phyloP scores from a whole-genome alignment of 192 early-diverging fungal genomes.

The Lobosporangium transversale region DNA sequence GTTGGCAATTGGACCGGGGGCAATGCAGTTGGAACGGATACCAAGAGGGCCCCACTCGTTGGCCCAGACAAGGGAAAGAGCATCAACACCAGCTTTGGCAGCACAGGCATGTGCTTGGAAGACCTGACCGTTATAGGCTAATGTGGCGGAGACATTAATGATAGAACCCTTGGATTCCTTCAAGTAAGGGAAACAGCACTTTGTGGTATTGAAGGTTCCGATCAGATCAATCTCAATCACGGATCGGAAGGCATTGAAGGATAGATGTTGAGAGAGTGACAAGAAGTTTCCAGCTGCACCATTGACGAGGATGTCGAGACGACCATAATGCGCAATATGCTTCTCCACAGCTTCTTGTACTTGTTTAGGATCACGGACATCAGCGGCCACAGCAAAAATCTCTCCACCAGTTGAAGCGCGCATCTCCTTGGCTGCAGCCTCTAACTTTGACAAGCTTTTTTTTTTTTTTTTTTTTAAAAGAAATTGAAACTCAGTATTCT shows the following conservation, averaged over 20 bases:
- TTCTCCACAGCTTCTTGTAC: slow-evolving; percentile 68
- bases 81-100: slow-evolving; percentile 74
- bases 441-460: slow-evolving; percentile 67
- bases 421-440: slow-evolving; percentile 73
- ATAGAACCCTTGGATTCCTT: slow-evolving; percentile 72
- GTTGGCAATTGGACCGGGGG: slow-evolving; percentile 68
- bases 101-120: slow-evolving; percentile 61
- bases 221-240: slow-evolving; percentile 73
- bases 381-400: slow-evolving; percentile 63
- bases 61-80: slow-evolving; percentile 68
- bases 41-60: slow-evolving; percentile 79
- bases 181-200: slow-evolving; percentile 72
- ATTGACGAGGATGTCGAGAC: slow-evolving; percentile 70
- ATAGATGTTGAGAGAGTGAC: slow-evolving; percentile 68
- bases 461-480: neutral
- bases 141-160: slow-evolving; percentile 77
- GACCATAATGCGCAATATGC: slow-evolving; percentile 69
- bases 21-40: slow-evolving; percentile 75
- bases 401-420: slow-evolving; percentile 64
- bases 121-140: slow-evolving; percentile 65
- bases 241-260: slow-evolving; percentile 77
- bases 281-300: slow-evolving; percentile 81
- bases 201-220: slow-evolving; percentile 82
- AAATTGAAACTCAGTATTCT: neutral
- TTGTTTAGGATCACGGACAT: slow-evolving; percentile 70